Base-by-base conservation (phyloP, 1,284 basidiomycete species). In the Ustilago shanxiensis region DNA sequence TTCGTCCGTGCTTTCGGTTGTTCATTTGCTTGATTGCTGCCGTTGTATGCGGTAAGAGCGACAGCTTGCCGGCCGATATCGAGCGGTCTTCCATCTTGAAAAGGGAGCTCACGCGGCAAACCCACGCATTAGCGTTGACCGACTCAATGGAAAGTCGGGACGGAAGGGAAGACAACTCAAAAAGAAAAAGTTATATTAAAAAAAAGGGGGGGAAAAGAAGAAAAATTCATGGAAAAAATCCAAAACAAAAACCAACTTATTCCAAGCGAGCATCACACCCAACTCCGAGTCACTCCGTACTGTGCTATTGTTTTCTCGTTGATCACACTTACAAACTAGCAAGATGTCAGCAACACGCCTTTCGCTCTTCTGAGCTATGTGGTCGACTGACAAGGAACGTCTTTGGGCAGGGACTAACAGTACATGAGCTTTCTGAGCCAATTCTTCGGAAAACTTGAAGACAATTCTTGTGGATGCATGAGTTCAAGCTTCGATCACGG, bases 131-230 rank as follows among this genome's bases (percentile, higher is more conserved):
- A n/a, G n/a, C 20, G 41, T 44, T 44, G 41, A 20, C 20, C 47
- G 47, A 29, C 24, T 6, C n/a, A n/a, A 49, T 26, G 18, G 41
- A 49, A 26, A 26, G 47, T 49, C 47, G 47, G 47, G 47, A 49
- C 47, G 47, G 47, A 49, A 49, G 47, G 24, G 26, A 24, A 8
- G 22, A 26, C 47, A 24, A 28, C 4, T n/a, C 10, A 41, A 16
- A 41, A 41, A n/a, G 7, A 7, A 47, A 47, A 20, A 20, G 8
- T 13, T 20, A n/a, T n/a, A n/a, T n/a, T n/a, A n/a, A n/a, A n/a
- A n/a, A n/a, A n/a, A n/a, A n/a, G n/a, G n/a, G n/a, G n/a, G n/a
- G n/a, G n/a, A n/a, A n/a, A n/a, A n/a, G n/a, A n/a, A n/a, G n/a
- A n/a, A n/a, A n/a, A n/a, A n/a, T n/a, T n/a, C n/a, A n/a, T n/a